phyloP scores from a whole-genome alignment of 192 early-diverging fungal species.

The Rhizoclosmatium globosum region DNA sequence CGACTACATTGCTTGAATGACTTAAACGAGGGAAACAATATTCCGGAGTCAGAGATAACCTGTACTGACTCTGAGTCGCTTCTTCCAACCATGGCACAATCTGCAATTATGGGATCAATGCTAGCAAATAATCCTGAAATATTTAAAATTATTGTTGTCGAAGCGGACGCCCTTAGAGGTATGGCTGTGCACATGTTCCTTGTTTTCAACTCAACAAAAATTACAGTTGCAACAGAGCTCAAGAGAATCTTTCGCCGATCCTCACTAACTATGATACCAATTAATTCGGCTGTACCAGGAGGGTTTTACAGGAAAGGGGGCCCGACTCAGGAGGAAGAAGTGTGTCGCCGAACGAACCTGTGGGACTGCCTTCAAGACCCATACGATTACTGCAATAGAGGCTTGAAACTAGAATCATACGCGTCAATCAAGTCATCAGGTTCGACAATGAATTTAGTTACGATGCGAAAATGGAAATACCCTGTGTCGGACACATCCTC shows the following conservation, averaged over 20 bases:
- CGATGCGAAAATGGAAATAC: conserved; percentile 14
- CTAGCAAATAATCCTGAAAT: background rate
- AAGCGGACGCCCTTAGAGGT: conserved; percentile 34
- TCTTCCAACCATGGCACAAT: background rate
- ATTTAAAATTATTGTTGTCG: conserved; percentile 34
- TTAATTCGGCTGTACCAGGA: conserved; percentile 33
- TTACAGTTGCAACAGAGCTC: conserved; percentile 27
- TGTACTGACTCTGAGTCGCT: background rate
- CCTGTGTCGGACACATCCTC: conserved; percentile 11
- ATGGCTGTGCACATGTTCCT: background rate
- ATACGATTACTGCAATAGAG: conserved; percentile 1
- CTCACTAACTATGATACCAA: conserved; percentile 18
- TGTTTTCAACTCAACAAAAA: background rate
- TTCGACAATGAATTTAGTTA: background rate
- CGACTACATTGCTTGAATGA: background rate
- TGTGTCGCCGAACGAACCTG: conserved; percentile 29
- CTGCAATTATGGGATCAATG: background rate
- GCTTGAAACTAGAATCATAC: background rate
- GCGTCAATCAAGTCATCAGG: background rate
- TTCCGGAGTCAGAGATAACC: background rate
- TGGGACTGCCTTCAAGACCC: conserved; percentile 41
- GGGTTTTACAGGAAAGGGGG: conserved; percentile 36
- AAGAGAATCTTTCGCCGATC: conserved; percentile 17
- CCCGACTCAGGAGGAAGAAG: conserved; percentile 26
- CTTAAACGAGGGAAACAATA: background rate